Base-by-base conservation (phyloP, 768 basidiomycete species). In the Tricholoma flavovirens region DNA sequence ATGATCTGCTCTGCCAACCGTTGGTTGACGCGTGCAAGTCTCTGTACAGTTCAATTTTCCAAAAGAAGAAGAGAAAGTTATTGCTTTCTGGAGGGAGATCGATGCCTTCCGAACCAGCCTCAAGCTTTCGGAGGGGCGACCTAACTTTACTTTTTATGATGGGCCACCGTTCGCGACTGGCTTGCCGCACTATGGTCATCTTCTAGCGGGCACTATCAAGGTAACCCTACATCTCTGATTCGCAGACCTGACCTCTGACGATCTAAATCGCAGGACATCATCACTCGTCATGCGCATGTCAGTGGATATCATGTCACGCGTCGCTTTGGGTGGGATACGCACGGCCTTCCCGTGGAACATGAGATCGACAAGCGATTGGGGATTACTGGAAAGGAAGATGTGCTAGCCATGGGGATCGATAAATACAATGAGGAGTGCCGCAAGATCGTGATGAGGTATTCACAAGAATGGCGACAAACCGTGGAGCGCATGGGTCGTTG, bases 401-500 rank as follows among this genome's bases (percentile, higher is more conserved):
- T 99, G 42, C 79, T 98, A 73, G 81, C 79, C 30, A 88, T 99
- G 87, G 97, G 97, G 12, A 96, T 99, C 72, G 92, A 88, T 74
- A 90, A 88, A 64, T 99, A 99, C 80, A 99, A 99, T 70, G 93
- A 83, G 5, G 94, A 98, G 70, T 99, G 97, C 67, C 84, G 96
- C 32, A 83, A 84, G 58, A 98, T 98, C 68, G 96, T 98, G 64
- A 98, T 99, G 95, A 83, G 93, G 50, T 98, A 98, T 70, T 80
- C 95, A 2, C 80, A 83, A 6, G 95, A 98, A 67, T 99, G 97
- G 97, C 86, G 94, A 49, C 67, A 75, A 33, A 98, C 95, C 4
- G 96, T 99, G 53, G 95, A 97, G 71, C 85, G 97, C 60, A 95
- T 98, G 88, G 97, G 96, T 32, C 86, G 97, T 60, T 99, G 97